Evolutionary conservation across 179 eudicot genomes (phyloP), one percentile per base, ranked within the genome.

Genomic region (Silene noctiflora): DNA sequence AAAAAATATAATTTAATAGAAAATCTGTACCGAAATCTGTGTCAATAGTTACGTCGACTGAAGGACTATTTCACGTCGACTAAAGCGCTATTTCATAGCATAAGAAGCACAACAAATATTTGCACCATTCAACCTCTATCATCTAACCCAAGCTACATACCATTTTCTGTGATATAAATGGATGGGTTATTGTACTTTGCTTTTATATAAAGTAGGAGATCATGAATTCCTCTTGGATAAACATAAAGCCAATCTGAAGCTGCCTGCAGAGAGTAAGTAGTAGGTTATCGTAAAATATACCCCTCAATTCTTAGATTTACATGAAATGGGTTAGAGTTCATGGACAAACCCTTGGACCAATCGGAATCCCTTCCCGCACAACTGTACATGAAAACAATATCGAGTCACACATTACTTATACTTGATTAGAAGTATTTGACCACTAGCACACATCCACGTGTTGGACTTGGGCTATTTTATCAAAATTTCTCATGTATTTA

Each of bases 161-260:
- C 90, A 60, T 80, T 84, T 72, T 87, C 91, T 1, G 89, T 88
- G n/a, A 88, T 86, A 78, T 82, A 86, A 70, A 88, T 84, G 29
- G 64, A 24, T 20, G 91, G 89, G 71, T 84, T 77, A 9, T 76
- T 79, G 81, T 88, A 88, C 24, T 77, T 84, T 20, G 74, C n/a
- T 83, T 79, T 88, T n/a, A 77, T 76, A 67, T 84, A 83, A 19
- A 77, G 72, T 9, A 88, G 75, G 39, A 88, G 85, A 69, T 88
- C 65, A 27, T 69, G 55, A 66, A 88, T 58, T 27, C 90, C 90
- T 76, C 74, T 58, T 16, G 90, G 88, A 76, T 85, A 87, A n/a
- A 77, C 78, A 59, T 71, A 75, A 21, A 87, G 80, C 80, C 82
- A 81, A 24, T 77, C 69, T n/a, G 80, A 81, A 59, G 84, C 84